phyloP scores from a whole-genome alignment of 176 grass and related monocot species.

The Aegilops bicornis region DNA sequence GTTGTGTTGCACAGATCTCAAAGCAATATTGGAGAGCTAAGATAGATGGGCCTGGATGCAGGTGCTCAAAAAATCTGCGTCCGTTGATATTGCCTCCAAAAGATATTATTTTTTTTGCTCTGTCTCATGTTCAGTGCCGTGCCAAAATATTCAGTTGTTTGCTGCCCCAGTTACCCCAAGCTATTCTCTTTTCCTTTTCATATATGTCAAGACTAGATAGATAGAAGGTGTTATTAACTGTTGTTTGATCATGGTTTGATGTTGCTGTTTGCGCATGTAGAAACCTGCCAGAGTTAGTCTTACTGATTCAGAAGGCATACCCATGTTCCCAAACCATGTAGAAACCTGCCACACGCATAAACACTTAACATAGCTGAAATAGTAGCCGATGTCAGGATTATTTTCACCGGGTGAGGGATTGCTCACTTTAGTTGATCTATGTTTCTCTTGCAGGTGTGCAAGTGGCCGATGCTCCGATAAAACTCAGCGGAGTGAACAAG shows the following conservation, averaged over 20 bases:
- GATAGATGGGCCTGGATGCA: no score
- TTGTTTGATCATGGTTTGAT: neutral
- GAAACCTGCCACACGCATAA: no score
- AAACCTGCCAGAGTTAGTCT: neutral
- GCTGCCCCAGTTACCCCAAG: neutral
- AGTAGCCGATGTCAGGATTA: neutral
- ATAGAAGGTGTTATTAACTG: neutral
- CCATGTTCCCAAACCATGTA: neutral
- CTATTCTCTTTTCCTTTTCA: neutral
- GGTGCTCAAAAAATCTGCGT: no score
- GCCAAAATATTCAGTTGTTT: neutral
- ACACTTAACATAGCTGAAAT: neutral
- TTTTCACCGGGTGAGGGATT: neutral
- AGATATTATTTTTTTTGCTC: neutral
- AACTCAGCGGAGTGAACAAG: conserved; percentile 76
- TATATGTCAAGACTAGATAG: neutral
- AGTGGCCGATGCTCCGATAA: conserved; percentile 45
- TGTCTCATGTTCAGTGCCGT: neutral
- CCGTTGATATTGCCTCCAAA: neutral
- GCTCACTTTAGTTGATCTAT: conserved; percentile 11
- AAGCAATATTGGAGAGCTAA: no score
- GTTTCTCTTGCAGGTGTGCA: conserved; percentile 46
- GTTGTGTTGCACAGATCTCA: no score
- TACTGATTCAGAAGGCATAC: neutral
- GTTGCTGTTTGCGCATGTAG: neutral